Percentiles rank a stretch among this genome's conserved stretches.
These are phyloP conservation scores for Ustilago nuda DNA, from an alignment of 1,284 basidiomycete species.

Conservation along the genomic window DNA sequence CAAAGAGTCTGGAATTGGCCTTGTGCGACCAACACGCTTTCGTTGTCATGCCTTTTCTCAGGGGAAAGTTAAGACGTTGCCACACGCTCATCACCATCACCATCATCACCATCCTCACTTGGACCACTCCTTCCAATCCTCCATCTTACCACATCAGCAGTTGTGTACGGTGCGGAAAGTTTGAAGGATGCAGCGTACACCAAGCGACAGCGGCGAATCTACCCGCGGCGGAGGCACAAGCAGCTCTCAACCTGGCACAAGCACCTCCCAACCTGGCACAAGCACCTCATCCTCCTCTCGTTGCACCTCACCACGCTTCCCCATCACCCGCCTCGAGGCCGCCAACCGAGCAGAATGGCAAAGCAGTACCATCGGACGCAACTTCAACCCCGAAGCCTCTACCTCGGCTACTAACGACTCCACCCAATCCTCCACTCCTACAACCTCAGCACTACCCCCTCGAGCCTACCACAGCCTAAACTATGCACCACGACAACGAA, in stretches of 20 bases:
- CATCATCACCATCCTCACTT: background rate
- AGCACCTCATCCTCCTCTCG: conserved; percentile 1
- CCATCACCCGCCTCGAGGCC: conserved; percentile 23
- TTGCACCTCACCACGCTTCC: conserved; percentile 24
- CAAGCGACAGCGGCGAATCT: conserved; percentile 3
- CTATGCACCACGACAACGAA: conserved; percentile 31
- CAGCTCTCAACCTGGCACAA: background rate
- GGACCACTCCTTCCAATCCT: background rate
- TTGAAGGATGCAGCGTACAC: conserved; percentile 10
- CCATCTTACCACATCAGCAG: background rate
- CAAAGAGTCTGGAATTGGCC: background rate
- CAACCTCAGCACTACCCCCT: conserved; percentile 7
- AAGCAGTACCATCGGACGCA: conserved; percentile 17
- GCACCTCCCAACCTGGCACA: background rate
- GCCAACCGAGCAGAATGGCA: conserved; percentile 30
- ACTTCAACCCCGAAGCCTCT: conserved; percentile 2
- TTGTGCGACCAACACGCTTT: background rate
- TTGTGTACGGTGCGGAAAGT: background rate
- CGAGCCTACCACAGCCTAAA: conserved; percentile 37
- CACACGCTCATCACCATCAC: background rate
- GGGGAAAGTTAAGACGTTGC: background rate
- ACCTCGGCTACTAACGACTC: conserved; percentile 2
- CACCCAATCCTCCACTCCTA: conserved; percentile 20
- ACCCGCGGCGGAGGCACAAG: background rate
- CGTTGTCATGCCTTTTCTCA: background rate